These are phyloP conservation scores for Plasmodium berghei DNA, from an alignment of 169 alveolate genomes.

Conservation along the genomic window DNA sequence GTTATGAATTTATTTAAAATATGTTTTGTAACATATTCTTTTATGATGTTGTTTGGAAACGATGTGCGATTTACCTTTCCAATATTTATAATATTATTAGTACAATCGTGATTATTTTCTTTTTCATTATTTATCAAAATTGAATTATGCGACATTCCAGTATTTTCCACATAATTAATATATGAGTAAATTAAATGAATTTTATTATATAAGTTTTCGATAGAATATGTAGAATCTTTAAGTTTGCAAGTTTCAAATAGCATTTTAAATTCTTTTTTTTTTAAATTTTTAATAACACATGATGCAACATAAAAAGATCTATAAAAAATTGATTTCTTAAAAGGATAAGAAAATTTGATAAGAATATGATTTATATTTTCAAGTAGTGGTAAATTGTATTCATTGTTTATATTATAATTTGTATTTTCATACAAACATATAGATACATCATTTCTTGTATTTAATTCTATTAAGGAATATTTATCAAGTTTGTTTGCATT, in stretches of 20 bases:
- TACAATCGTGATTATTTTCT: not conserved
- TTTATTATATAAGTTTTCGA: slow-evolving; percentile 37
- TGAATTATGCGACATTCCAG: not conserved
- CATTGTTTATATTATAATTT: slow-evolving; percentile 37
- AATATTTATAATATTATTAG: not conserved
- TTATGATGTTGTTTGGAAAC: slow-evolving; percentile 31
- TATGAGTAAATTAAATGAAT: slow-evolving; percentile 23
- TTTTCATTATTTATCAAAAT: not conserved
- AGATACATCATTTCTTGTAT: slow-evolving; percentile 29
- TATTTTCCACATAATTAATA: slow-evolving; percentile 9
- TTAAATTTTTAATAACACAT: slow-evolving; percentile 32
- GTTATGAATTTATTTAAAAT: slow-evolving; percentile 23
- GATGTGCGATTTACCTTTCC: not conserved
- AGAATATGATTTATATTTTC: slow-evolving; percentile 46
- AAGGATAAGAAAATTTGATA: slow-evolving; percentile 43
- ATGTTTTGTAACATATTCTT: slow-evolving; percentile 22
- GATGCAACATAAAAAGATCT: slow-evolving; percentile 51
- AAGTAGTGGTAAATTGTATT: slow-evolving; percentile 5
- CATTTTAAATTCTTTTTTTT: slow-evolving; percentile 18
- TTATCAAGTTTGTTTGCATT: slow-evolving; percentile 56
- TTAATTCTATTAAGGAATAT: slow-evolving; percentile 21
- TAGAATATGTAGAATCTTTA: slow-evolving; percentile 41
- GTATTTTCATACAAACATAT: slow-evolving; percentile 56
- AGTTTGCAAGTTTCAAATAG: slow-evolving; percentile 33
- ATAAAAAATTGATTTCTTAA: slow-evolving; percentile 23